Base-by-base conservation (phyloP, 2,329 filamentous ascomycete species). In the Ceratocystis ficicola region DNA sequence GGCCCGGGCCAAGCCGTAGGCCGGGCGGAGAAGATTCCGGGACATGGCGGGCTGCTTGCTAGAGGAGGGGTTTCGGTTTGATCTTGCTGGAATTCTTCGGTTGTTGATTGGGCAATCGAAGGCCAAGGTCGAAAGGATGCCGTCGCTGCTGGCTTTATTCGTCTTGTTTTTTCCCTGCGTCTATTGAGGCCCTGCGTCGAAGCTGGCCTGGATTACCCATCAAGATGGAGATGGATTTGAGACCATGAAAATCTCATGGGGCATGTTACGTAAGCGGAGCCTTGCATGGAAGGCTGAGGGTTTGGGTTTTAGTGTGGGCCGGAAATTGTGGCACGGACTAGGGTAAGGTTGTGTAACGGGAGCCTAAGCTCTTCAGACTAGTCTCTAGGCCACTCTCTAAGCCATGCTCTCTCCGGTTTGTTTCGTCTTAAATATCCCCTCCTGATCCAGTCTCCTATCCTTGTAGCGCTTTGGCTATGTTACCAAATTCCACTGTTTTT, bases 401-500 rank as follows among this genome's bases (percentile, higher is more conserved):
- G 36, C 41, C 10, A 25, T 28, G 6, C 20, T 64, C 12, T 22
- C 20, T 15, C n/a, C 20, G 25, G 15, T 63, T 22, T 15, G 12
- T 55, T 8, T 52, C 25, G 22, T 64, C 17, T 17, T 6, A 8
- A 12, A 20, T 28, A 1, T 48, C 20, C 4, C 5, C 17, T 55
- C 44, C 36, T 63, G 44, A 28, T 22, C 30, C 32, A n/a, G 17
- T 57, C 3, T 12, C 10, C 12, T 32, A 60, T 1, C 30, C 75
- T 72, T 84, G 80, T 68, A 84, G 72, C n/a, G 79, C 76, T 75
- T 81, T 77, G 52, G 77, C 78, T 78, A 83, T 81, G 6, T 81
- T 81, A 17, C 81, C 82, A 66, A 76, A 79, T 10, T 81, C 77
- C 44, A 77, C 71, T 72, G 81, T 88, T 80, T 93, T 93, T 69